Evolutionary conservation across 768 basidiomycete species (phyloP).

Genomic region (Suillus luteus): DNA sequence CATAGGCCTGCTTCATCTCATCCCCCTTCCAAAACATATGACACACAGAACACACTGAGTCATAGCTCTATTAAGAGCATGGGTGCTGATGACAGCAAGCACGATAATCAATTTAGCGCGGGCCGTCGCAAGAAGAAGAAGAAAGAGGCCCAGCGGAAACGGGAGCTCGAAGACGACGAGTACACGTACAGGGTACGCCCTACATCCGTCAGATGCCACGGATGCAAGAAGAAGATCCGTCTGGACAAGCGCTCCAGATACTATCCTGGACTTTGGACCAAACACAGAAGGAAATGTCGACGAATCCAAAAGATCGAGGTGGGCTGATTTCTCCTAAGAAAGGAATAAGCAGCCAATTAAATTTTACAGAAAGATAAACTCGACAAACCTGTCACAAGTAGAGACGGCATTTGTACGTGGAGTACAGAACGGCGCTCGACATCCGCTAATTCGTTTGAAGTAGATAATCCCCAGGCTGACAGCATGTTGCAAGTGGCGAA

Average conservation of each 20-base stretch:
- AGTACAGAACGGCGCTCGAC: constrained; percentile 8
- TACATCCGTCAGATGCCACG: constrained; percentile 32
- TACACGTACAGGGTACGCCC: constrained; percentile 24
- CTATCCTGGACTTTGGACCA: constrained; percentile 38
- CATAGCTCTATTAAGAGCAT: neutral
- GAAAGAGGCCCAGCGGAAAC: constrained; percentile 30
- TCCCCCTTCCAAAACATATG: neutral
- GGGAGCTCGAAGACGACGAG: constrained; percentile 32
- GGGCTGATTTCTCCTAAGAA: constrained; percentile 12
- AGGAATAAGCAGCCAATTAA: constrained; percentile 14
- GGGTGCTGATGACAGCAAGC: neutral
- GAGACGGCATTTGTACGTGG: neutral
- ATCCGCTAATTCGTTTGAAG: constrained; percentile 1
- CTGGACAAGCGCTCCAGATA: constrained; percentile 36
- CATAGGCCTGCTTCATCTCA: neutral
- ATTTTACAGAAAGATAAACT: constrained; percentile 19
- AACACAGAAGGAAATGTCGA: constrained; percentile 35
- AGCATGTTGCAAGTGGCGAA: neutral
- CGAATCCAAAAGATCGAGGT: constrained; percentile 28
- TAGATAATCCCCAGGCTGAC: neutral
- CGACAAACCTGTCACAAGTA: neutral
- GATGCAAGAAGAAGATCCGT: constrained; percentile 33
- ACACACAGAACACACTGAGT: neutral
- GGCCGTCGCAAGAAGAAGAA: constrained; percentile 32
- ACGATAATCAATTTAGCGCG: neutral